Conservation (phyloP, 2,329 filamentous ascomycete genomes). For the Colletotrichum caudatum region DNA sequence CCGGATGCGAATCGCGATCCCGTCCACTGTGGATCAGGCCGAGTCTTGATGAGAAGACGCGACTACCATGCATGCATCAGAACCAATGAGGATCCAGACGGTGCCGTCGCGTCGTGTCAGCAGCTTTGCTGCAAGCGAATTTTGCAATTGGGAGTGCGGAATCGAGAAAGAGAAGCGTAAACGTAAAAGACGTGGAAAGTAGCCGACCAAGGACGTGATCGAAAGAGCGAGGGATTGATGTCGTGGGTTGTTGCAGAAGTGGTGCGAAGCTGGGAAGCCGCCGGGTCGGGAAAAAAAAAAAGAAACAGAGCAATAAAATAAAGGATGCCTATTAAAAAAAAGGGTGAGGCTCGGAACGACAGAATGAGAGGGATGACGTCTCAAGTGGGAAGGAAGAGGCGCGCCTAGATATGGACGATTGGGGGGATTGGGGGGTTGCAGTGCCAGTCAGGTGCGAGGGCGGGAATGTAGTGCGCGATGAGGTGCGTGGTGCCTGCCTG, state of each 20-base stretch:
- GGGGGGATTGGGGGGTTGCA: constrained; percentile 17
- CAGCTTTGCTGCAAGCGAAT: constrained; percentile 2
- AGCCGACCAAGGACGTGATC: neutral
- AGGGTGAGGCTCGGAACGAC: constrained; percentile 9
- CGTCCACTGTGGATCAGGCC: constrained; percentile 41
- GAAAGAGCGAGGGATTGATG: neutral
- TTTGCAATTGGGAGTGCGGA: neutral
- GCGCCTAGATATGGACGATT: constrained; percentile 23
- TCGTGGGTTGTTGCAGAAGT: constrained; percentile 1
- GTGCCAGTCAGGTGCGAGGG: constrained; percentile 35
- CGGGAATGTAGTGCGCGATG: constrained; percentile 38
- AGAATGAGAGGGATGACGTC: constrained; percentile 9
- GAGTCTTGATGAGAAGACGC: constrained; percentile 35
- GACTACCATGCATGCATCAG: constrained; percentile 38
- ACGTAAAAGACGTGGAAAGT: neutral
- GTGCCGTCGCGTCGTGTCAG: constrained; percentile 9
- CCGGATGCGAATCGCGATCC: constrained; percentile 38
- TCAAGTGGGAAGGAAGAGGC: constrained; percentile 28
- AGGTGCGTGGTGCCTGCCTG: constrained; percentile 23
- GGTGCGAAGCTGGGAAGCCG: constrained; percentile 2
- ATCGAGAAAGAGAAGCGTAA: neutral
- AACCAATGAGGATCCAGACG: constrained; percentile 15
- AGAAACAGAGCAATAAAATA: neutral
- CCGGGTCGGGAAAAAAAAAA: neutral
- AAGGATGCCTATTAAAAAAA: constrained; percentile 4